Conservation (phyloP, 2,329 filamentous ascomycete species). For the Meredithiella fracta region DNA sequence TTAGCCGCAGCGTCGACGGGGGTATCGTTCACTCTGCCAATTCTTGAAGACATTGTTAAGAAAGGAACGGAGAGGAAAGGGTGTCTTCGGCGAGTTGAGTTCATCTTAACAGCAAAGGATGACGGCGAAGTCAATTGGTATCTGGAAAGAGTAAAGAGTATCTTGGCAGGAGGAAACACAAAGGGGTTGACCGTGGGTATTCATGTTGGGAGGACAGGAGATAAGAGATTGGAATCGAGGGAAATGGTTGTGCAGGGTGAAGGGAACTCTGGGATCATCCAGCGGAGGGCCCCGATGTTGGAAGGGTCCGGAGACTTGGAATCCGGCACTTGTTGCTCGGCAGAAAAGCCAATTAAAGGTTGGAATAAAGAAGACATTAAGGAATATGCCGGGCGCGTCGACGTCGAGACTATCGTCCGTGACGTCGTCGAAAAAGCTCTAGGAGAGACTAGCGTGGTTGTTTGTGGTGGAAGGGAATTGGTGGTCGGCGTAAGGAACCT, state of each 20-base stretch:
- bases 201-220: neutral
- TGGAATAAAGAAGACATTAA: slow-evolving; percentile 22
- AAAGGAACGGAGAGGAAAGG: slow-evolving; percentile 19
- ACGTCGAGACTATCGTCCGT: slow-evolving; percentile 36
- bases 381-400: slow-evolving; percentile 31
- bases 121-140: slow-evolving; percentile 41
- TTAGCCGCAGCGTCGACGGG: slow-evolving; percentile 46
- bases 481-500: slow-evolving; percentile 37
- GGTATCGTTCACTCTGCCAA: slow-evolving; percentile 44
- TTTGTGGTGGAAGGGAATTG: slow-evolving; percentile 41
- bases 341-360: slow-evolving; percentile 2
- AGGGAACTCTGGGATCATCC: no score
- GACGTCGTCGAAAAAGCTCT: slow-evolving; percentile 38
- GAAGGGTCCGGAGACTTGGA: slow-evolving; percentile 6
- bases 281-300: no score
- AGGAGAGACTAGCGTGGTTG: slow-evolving; percentile 44
- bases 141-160: slow-evolving; percentile 23
- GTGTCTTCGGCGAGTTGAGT: slow-evolving; percentile 37
- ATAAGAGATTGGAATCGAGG: neutral
- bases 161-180: neutral
- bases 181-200: neutral
- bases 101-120: slow-evolving; percentile 35
- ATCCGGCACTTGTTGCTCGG: slow-evolving; percentile 12
- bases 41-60: slow-evolving; percentile 37
- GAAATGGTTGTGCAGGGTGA: neutral